Evolutionary conservation across 306 rosid genomes (phyloP).

Genomic region (Rosa rugosa): DNA sequence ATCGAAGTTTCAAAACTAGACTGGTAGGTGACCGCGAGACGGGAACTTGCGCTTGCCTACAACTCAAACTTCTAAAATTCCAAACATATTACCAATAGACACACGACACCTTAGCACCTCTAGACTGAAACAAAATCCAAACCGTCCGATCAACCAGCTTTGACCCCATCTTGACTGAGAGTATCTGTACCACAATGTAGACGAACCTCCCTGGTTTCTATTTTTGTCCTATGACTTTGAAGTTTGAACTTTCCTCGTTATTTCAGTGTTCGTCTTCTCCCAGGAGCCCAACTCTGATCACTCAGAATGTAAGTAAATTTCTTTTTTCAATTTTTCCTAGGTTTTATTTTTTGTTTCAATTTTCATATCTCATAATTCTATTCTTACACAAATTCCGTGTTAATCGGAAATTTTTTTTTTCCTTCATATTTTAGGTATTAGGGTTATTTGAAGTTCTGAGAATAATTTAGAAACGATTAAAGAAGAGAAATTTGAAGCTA

Average conservation of each 20-base stretch:
- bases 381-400: not conserved
- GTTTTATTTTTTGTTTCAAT: not conserved
- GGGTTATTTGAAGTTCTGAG: not conserved
- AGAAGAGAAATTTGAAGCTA: not conserved
- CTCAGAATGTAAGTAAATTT: conserved; percentile 14
- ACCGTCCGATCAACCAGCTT: not conserved
- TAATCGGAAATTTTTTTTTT: not conserved
- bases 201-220: not conserved
- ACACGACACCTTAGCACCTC: not conserved
- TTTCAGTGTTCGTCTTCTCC: conserved; percentile 12
- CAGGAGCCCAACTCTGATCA: not conserved
- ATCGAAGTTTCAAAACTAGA: conserved; percentile 3
- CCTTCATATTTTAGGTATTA: not conserved
- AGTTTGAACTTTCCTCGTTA: conserved; percentile 2
- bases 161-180: not conserved
- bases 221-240: not conserved
- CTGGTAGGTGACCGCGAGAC: conserved; percentile 20
- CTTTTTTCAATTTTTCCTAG: not conserved
- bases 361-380: not conserved
- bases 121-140: rapidly evolving
- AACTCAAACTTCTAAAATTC: rapidly evolving
- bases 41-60: not conserved
- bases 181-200: not conserved
- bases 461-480: not conserved
- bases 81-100: not conserved